These are phyloP conservation scores for Harringtonia aguacate DNA, from an alignment of 2,329 filamentous ascomycete genomes.

Conservation along the genomic window DNA sequence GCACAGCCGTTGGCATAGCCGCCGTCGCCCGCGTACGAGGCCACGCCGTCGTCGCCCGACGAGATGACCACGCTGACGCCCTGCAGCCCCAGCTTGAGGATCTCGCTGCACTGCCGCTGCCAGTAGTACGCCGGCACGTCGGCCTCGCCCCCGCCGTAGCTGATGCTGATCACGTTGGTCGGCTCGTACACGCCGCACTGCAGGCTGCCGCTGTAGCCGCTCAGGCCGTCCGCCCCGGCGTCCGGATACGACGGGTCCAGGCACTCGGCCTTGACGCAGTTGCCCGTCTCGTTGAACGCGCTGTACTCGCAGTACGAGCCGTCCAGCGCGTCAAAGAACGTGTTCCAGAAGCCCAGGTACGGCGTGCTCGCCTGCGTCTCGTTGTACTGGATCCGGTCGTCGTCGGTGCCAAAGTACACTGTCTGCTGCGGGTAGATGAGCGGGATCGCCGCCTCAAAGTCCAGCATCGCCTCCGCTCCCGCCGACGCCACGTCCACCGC, in stretches of 20 bases:
- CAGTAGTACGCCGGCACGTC: slow-evolving; percentile 44
- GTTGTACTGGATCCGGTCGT: slow-evolving; percentile 20
- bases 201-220: slow-evolving; percentile 34
- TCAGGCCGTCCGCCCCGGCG: slow-evolving; percentile 18
- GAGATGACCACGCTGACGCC: slow-evolving; percentile 37
- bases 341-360: slow-evolving; percentile 15
- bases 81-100: slow-evolving; percentile 40
- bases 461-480: slow-evolving; percentile 30
- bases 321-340: slow-evolving; percentile 37
- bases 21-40: slow-evolving; percentile 20
- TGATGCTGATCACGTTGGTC: slow-evolving; percentile 46
- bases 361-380: slow-evolving; percentile 6
- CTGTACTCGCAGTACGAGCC: slow-evolving; percentile 38
- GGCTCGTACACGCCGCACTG: slow-evolving; percentile 29
- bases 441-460: slow-evolving; percentile 35
- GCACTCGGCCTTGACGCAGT: slow-evolving; percentile 22
- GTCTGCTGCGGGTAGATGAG: slow-evolving; percentile 39
- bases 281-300: slow-evolving; percentile 35
- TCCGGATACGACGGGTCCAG: slow-evolving; percentile 40
- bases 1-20: slow-evolving; percentile 12
- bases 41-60: slow-evolving; percentile 36
- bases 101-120: slow-evolving; percentile 36
- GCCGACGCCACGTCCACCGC: slow-evolving; percentile 3
- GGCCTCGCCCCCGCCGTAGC: slow-evolving; percentile 43
- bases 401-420: slow-evolving; percentile 20